Evolutionary conservation across 108 stramenopile species (phyloP), one percentile per base, ranked within the genome.

Genomic region (Aurantiochytrium sp.): DNA sequence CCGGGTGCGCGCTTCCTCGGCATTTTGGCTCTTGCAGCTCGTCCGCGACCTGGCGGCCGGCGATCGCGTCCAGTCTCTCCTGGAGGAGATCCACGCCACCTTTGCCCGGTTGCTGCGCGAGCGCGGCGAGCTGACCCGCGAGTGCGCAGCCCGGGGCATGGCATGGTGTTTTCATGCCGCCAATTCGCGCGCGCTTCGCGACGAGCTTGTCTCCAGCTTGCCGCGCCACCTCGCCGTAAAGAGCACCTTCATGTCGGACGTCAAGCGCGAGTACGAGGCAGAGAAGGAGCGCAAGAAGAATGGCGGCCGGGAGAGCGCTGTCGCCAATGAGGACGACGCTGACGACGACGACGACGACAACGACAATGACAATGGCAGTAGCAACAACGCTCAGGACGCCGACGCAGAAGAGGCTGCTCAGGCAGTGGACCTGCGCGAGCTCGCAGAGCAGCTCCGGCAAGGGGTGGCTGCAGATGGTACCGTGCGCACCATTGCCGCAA

Each of bases 91-190:
- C 39, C 73, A 81, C 30, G 45, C 42, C 39, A 81, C 73, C 30
- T 81, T 81, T 48, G 73, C 73, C 19, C 39, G 42, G 1, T 48
- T 81, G 21, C 45, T 81, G 42, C 73, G 73, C 12, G 73, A 81
- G 24, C 73, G 73, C 39, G 21, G 24, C 15, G 73, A 81, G 73
- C 73, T 81, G 21, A 81, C 73, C 32, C 73, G 73, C 3, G 73
- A 81, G 73, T 81, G 73, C 45, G 73, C 73, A 21, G 73, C 73
- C 10, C 73, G 73, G 6, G 73, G 73, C 73, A 81, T 81, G 73
- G 39, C 73, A 12, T 81, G 73, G 73, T 41, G 42, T 27, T 81
- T 81, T 24, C 45, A 81, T 12, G 45, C 42, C 73, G 73, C 73
- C 12, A 81, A 24, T 12, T n/a, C 21, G 2, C n/a, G 27, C n/a